phyloP scores from a whole-genome alignment of 495 filamentous ascomycete genomes.

The Podospora sp. region DNA sequence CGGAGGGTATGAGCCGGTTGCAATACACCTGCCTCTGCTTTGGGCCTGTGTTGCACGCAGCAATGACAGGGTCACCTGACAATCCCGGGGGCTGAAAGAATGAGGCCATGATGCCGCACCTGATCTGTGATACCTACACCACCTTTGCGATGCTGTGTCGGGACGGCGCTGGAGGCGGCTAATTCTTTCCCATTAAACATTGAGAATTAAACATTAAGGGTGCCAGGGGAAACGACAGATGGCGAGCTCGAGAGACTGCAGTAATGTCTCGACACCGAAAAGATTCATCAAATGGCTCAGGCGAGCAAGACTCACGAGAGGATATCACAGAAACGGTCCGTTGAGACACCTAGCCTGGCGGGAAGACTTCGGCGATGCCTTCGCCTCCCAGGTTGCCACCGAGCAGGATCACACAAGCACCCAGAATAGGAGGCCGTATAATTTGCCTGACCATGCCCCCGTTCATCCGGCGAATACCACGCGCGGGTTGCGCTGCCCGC shows the following conservation, averaged over 20 bases:
- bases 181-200: background rate
- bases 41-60: constrained; percentile 19
- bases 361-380: background rate
- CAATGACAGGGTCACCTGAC: constrained; percentile 32
- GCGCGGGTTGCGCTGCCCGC: background rate
- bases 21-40: constrained; percentile 27
- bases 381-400: background rate
- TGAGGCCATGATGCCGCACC: constrained; percentile 28
- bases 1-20: constrained; percentile 27
- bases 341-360: background rate
- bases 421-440: background rate
- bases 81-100: constrained; percentile 28
- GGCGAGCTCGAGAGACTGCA: background rate
- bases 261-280: background rate
- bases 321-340: background rate
- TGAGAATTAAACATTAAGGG: background rate
- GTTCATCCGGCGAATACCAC: background rate
- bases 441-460: background rate
- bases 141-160: background rate
- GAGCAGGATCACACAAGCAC: background rate
- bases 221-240: background rate
- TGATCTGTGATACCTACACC: background rate
- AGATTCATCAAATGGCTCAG: background rate
- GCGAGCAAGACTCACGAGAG: background rate
- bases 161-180: background rate